Conservation (phyloP, 495 filamentous ascomycete species). For the Massariosphaeria phaeospora region DNA sequence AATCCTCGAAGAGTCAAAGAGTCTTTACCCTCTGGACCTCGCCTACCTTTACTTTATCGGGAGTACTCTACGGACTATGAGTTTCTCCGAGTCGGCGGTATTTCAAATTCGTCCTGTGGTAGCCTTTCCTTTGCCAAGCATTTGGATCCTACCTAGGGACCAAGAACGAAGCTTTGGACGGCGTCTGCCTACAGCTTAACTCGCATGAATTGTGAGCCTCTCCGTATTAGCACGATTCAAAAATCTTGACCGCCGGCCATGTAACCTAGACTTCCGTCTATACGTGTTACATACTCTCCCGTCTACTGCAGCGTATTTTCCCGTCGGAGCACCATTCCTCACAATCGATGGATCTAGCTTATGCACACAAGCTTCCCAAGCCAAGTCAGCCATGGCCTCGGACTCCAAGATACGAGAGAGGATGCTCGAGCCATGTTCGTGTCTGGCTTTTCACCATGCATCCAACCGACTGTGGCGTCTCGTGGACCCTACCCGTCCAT, state of each 20-base stretch:
- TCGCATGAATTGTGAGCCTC: too few species aligned
- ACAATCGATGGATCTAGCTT: not conserved
- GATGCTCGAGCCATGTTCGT: constrained; percentile 4
- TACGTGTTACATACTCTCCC: not conserved
- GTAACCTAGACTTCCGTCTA: not conserved
- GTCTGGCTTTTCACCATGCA: not conserved
- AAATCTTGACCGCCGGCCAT: not conserved
- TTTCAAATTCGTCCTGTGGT: too few species aligned
- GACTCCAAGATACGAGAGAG: not conserved
- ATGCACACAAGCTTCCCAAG: not conserved
- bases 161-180: too few species aligned
- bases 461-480: not conserved
- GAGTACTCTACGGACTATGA: not conserved
- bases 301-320: not conserved
- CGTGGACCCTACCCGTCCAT: not conserved
- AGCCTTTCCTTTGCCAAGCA: too few species aligned
- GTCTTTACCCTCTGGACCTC: not conserved
- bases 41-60: not conserved
- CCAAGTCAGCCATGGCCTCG: constrained; percentile 1
- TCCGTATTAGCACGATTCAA: too few species aligned
- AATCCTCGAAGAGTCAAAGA: not conserved
- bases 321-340: not conserved
- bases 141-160: too few species aligned
- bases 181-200: too few species aligned
- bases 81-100: too few species aligned